Conservation (phyloP, 768 basidiomycete species). For the Neoboletus subvelutipes region DNA sequence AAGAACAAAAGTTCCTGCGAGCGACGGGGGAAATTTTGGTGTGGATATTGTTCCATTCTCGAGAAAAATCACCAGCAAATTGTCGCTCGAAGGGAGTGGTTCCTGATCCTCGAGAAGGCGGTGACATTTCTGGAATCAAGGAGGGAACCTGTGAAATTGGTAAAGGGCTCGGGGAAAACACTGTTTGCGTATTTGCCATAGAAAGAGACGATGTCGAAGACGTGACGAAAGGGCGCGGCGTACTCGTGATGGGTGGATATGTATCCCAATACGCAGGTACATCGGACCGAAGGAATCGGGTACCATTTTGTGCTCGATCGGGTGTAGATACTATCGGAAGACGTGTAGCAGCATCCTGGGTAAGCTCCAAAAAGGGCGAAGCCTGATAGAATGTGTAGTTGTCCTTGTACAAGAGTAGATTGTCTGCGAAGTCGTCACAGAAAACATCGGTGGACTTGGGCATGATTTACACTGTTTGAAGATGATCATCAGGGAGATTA, state of each 20-base stretch:
- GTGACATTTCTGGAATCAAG: constrained; percentile 28
- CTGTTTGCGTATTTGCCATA: constrained; percentile 7
- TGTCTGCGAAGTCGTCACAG: constrained; percentile 12
- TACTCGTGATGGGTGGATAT: neutral
- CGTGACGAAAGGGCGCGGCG: constrained; percentile 9
- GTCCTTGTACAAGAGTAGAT: constrained; percentile 7
- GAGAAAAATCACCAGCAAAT: constrained; percentile 22
- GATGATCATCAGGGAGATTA: neutral
- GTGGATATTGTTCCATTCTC: constrained; percentile 16
- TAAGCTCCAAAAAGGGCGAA: neutral
- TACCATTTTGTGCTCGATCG: constrained; percentile 1
- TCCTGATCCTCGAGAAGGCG: constrained; percentile 25
- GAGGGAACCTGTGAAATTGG: constrained; percentile 16
- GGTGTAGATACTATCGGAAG: constrained; percentile 16
- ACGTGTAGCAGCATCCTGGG: neutral
- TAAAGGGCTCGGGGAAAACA: constrained; percentile 32
- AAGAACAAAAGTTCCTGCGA: constrained; percentile 3
- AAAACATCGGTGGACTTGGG: neutral
- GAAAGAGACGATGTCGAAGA: constrained; percentile 16
- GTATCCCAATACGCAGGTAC: neutral
- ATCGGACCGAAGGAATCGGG: neutral
- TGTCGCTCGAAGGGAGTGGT: constrained; percentile 32
- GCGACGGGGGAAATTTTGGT: constrained; percentile 26
- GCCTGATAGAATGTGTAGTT: constrained; percentile 6
- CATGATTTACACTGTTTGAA: neutral